phyloP scores from a whole-genome alignment of 2,329 filamentous ascomycete genomes.

The Ampelomyces quisqualis region DNA sequence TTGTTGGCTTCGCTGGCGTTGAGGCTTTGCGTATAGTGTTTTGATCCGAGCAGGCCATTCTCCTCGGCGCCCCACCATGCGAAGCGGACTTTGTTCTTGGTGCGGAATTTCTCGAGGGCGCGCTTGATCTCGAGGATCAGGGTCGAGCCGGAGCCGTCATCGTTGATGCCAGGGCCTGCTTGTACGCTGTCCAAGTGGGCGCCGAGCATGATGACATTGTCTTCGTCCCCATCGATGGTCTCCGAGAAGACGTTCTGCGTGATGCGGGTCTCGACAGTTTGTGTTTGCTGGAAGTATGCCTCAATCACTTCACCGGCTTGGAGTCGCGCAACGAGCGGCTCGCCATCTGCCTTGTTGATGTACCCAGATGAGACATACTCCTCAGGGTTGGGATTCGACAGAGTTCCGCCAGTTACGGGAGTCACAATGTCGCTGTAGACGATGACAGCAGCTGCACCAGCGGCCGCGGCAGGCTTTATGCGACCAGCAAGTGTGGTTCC shows the following conservation, averaged over 20 bases:
- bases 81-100: conserved; percentile 47
- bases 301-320: conserved; percentile 44
- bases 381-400: conserved; percentile 42
- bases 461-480: conserved; percentile 45
- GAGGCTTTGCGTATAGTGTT: conserved; percentile 41
- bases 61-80: conserved; percentile 47
- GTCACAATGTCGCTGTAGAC: conserved; percentile 45
- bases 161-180: conserved; percentile 46
- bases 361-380: conserved; percentile 44
- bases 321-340: conserved; percentile 45
- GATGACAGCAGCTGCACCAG: conserved; percentile 47
- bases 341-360: conserved; percentile 49
- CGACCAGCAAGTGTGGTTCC: conserved; percentile 46
- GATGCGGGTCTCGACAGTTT: conserved; percentile 52
- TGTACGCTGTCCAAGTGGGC: conserved; percentile 44
- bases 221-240: conserved; percentile 41
- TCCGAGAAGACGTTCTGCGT: conserved; percentile 50
- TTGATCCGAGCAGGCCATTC: conserved; percentile 43
- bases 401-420: conserved; percentile 45
- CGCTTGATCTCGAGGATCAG: conserved; percentile 43
- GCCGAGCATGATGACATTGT: conserved; percentile 43
- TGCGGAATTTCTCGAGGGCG: conserved; percentile 41
- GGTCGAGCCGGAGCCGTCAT: conserved; percentile 44
- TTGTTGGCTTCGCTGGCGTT: conserved; percentile 37
- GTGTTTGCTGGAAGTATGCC: conserved; percentile 49